Conservation (phyloP, 116 monocot species). For the Posidonia oceanica region DNA sequence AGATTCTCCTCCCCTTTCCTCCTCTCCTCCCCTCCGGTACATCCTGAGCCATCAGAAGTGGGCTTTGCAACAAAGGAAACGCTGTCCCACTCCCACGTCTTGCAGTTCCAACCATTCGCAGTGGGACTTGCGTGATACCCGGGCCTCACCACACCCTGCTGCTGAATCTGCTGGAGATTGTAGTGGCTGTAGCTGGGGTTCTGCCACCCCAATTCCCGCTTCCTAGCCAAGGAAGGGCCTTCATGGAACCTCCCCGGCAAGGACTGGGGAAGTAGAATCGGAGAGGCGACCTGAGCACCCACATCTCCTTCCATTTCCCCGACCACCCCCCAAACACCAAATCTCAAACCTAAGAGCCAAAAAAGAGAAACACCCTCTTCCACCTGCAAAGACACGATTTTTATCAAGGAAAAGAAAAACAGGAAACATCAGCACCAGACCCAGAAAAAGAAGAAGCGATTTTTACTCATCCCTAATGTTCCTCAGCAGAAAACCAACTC, state of each 20-base stretch:
- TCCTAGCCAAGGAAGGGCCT: slow-evolving; percentile 27
- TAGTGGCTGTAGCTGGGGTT: slow-evolving; percentile 12
- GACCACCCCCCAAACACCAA: neutral
- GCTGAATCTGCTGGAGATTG: slow-evolving; percentile 21
- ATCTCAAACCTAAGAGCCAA: neutral
- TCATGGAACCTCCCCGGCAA: slow-evolving; percentile 42
- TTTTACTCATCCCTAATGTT: neutral
- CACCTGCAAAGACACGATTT: neutral
- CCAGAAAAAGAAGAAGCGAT: neutral
- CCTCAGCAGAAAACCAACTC: neutral
- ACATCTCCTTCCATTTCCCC: slow-evolving; percentile 57
- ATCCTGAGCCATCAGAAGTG: slow-evolving; percentile 4
- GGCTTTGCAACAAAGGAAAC: slow-evolving; percentile 43
- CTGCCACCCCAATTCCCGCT: slow-evolving; percentile 56
- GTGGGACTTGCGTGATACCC: neutral
- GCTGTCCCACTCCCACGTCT: slow-evolving; percentile 84
- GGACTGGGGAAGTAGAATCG: slow-evolving; percentile 42
- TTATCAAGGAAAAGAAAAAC: neutral
- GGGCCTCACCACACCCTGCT: slow-evolving; percentile 13
- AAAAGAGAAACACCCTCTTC: neutral
- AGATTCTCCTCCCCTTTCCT: slow-evolving; percentile 6
- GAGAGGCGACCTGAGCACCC: slow-evolving; percentile 61
- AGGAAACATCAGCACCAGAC: neutral
- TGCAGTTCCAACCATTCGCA: slow-evolving; percentile 40
- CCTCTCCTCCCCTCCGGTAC: slow-evolving; percentile 10